Evolutionary conservation across 2,329 filamentous ascomycete genomes (phyloP), one percentile per base, ranked within the genome.

Genomic region (Alternaria alternata): DNA sequence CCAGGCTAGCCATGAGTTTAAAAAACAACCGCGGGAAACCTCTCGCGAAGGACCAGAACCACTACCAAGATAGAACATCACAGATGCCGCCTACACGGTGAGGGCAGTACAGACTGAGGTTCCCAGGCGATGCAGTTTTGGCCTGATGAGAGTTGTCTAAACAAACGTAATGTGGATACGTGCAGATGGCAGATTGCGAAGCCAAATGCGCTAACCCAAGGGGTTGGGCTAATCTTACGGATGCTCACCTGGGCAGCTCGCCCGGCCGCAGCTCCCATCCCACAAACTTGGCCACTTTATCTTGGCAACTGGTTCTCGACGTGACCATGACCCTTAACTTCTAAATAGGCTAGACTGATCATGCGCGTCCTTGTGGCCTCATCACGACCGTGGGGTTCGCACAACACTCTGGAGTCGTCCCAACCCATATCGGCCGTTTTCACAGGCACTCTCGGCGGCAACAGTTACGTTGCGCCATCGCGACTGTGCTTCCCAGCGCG

Each of bases 401-500:
- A 49, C 46, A 49, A 24, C 46, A 49, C 36, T 36, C 46, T n/a
- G 46, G 38, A 46, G 57, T 49, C 51, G 57, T 44, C 52, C 47
- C 44, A 42, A 54, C 18, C 42, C 39, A 60, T 47, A 41, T 57
- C 47, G 42, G 57, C 11, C 41, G 32, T 36, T 51, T 12, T 42
- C 42, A 26, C 53, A 30, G 32, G 32, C 34, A 20, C 34, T 16
- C 24, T 49, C 57, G 34, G 36, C 52, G 38, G 38, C 52, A 56
- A 51, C 39, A 18, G 54, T 56, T 52, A 38, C 52, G 44, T 36
- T 56, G 56, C 56, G 56, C 56, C 30, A 41, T 41, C 41, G 46
- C 46, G 41, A 44, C 49, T 55, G 32, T 36, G 42, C 36, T 49
- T 38, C 22, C 30, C 38, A 18, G 44, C 22, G 30, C 52, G 26